These are phyloP conservation scores for Neopestalotiopsis rosae DNA, from an alignment of 2,329 filamentous ascomycete species.

Conservation along the genomic window DNA sequence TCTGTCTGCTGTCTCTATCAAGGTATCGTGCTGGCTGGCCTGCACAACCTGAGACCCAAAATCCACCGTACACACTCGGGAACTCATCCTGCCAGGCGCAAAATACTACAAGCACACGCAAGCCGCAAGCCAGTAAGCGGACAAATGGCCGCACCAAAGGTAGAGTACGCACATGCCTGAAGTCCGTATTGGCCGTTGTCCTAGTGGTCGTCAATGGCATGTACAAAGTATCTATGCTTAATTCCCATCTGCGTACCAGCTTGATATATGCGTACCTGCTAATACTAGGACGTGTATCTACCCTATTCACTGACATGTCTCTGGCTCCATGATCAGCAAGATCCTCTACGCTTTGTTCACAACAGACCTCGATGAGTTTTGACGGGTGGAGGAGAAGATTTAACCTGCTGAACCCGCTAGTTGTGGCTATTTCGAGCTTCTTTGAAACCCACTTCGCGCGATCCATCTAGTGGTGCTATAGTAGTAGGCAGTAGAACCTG, in stretches of 20 bases:
- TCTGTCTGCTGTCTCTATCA: no score
- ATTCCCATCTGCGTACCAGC: neutral
- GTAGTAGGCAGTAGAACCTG: neutral
- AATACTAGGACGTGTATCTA: neutral
- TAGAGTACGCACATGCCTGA: neutral
- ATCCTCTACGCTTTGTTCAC: constrained; percentile 10
- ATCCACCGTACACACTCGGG: neutral
- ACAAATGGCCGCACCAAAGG: neutral
- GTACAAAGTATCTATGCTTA: neutral
- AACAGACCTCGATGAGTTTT: constrained; percentile 17
- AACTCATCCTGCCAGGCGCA: neutral
- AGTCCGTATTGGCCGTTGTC: neutral
- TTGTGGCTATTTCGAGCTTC: constrained; percentile 24
- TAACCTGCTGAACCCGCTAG: neutral
- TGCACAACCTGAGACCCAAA: neutral
- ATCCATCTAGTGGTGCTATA: neutral
- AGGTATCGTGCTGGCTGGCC: neutral
- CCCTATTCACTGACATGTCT: neutral
- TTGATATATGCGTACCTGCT: neutral
- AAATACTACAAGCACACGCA: neutral
- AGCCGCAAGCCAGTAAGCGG: neutral
- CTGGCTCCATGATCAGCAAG: neutral
- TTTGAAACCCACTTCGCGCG: constrained; percentile 28
- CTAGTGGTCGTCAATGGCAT: neutral
- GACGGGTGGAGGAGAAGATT: constrained; percentile 25